These are phyloP conservation scores for Ramularia endophylla DNA, from an alignment of 2,329 filamentous ascomycete genomes.

Conservation along the genomic window DNA sequence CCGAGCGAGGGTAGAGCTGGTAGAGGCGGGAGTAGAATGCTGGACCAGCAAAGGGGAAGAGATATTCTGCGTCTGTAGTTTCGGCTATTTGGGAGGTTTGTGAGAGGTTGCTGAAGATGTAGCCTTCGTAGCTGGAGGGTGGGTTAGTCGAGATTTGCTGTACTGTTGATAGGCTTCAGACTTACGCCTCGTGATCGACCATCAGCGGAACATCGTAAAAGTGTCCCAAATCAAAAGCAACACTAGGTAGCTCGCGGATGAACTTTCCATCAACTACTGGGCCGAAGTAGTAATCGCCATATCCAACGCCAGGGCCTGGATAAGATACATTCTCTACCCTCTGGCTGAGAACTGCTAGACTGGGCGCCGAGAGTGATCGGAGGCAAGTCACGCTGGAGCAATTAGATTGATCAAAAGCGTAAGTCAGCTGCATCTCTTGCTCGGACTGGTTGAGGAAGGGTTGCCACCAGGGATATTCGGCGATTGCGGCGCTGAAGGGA, in stretches of 20 bases:
- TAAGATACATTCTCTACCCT: no score
- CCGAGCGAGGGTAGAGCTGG: slow-evolving; percentile 29
- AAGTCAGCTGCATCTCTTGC: slow-evolving; percentile 6
- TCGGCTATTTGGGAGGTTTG: slow-evolving; percentile 25
- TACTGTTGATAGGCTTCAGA: neutral
- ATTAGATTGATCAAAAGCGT: no score
- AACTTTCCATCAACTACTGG: slow-evolving; percentile 38
- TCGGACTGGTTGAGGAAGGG: slow-evolving; percentile 18
- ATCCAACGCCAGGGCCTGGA: slow-evolving; percentile 22
- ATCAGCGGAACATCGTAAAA: slow-evolving; percentile 34
- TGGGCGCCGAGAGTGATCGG: no score
- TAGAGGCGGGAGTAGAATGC: slow-evolving; percentile 37
- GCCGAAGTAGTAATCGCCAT: slow-evolving; percentile 38
- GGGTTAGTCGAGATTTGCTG: neutral
- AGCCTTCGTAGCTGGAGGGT: slow-evolving; percentile 30
- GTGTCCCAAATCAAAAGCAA: slow-evolving; percentile 29
- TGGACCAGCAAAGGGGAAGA: slow-evolving; percentile 32
- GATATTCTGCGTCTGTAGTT: slow-evolving; percentile 24
- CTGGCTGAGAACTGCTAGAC: slow-evolving; percentile 3
- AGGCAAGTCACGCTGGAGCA: no score
- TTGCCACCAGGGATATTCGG: slow-evolving; percentile 33
- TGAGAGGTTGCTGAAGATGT: slow-evolving; percentile 29
- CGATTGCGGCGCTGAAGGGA: slow-evolving; percentile 38
- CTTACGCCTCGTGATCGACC: slow-evolving; percentile 24
- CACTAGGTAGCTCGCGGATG: slow-evolving; percentile 32